Evolutionary conservation across 805 yeast genomes (phyloP), one percentile per base, ranked within the genome.

Genomic region (Sungouiozyma intestinalis): DNA sequence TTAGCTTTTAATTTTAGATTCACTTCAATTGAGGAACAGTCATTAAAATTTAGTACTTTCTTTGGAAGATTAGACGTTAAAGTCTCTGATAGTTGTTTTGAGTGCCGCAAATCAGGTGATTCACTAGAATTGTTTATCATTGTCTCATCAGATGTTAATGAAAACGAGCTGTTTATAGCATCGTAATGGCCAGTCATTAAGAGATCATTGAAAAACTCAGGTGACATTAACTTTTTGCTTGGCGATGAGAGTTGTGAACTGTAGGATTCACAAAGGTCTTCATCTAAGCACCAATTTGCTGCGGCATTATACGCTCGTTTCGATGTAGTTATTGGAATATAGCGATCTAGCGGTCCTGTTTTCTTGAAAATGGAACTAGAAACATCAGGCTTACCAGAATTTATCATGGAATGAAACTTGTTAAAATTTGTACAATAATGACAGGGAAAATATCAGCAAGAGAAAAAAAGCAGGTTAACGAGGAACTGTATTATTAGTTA

Each of bases 191-290:
- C 52, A 7, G 58, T 53, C 3, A 40, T 44, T 33, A 52, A 43
- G 31, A 54, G 42, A 41, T 54, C 50, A 36, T 46, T 48, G 39
- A 56, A 52, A 43, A 57, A 57, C 15, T 62, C 66, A 4, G 64
- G 62, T 7, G 60, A 54, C 2, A 60, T 51, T 16, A 57, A 38
- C 40, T 60, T 47, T 19, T 50, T 52, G 3, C 60, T 62, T 3
- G 60, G 57, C 38, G 43, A 52, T 24, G 50, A 52, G 11, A 24
- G 9, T 24, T 11, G 29, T 11, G 29, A 24, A 24, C 11, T 24
- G 29, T 7, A 24, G 29, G 6, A 24, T 24, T 24, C 29, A 24
- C 6, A 24, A 11, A 11, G 29, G 9, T 24, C 29, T 24, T 24
- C 53, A 14, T 42, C 33, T 17, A 50, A 44, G 29, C 43, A 48